Conservation (phyloP, 306 rosid species). For the Cicer chorassanicum region DNA sequence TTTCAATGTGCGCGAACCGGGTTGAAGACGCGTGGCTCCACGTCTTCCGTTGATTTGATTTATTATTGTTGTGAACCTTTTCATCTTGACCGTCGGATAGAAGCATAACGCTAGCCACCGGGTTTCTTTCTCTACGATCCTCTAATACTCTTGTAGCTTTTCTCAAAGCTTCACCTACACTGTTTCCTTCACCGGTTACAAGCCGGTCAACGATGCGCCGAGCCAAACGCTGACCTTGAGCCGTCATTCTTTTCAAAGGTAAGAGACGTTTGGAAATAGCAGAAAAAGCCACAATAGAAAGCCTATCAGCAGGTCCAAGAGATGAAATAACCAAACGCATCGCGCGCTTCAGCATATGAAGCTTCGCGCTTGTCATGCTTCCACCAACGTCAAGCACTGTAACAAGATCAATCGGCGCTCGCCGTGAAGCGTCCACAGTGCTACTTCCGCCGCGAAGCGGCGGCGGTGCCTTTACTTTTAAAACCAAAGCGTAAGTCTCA, state of each 20-base stretch:
- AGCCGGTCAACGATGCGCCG: slow-evolving; percentile 70
- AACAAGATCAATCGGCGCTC: slow-evolving; percentile 82
- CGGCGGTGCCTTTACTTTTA: slow-evolving; percentile 70
- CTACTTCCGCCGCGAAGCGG: slow-evolving; percentile 33
- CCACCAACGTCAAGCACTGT: slow-evolving; percentile 80
- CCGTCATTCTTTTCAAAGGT: slow-evolving; percentile 70
- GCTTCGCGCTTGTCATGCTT: slow-evolving; percentile 72
- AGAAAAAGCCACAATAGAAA: slow-evolving; percentile 82
- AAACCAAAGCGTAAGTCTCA: slow-evolving; percentile 68
- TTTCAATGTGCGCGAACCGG: slow-evolving; percentile 80
- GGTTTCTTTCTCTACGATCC: slow-evolving; percentile 77
- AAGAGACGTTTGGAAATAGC: slow-evolving; percentile 57
- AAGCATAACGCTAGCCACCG: slow-evolving; percentile 72
- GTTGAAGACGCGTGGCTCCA: slow-evolving; percentile 59
- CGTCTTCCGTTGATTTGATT: slow-evolving; percentile 45
- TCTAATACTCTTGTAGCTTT: slow-evolving; percentile 74
- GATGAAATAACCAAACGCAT: slow-evolving; percentile 80
- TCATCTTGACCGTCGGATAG: slow-evolving; percentile 78
- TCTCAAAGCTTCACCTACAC: slow-evolving; percentile 64
- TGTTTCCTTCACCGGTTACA: slow-evolving; percentile 52
- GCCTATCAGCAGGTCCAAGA: slow-evolving; percentile 70
- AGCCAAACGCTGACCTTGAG: slow-evolving; percentile 69
- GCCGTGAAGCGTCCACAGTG: slow-evolving; percentile 47
- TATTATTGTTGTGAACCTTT: slow-evolving; percentile 27
- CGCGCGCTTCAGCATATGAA: slow-evolving; percentile 82